A percentile compares a stretch with the other conserved stretches of the same genome.
Evolutionary conservation across 257 asterid species (phyloP).

Genomic region (Gentiana dahurica): DNA sequence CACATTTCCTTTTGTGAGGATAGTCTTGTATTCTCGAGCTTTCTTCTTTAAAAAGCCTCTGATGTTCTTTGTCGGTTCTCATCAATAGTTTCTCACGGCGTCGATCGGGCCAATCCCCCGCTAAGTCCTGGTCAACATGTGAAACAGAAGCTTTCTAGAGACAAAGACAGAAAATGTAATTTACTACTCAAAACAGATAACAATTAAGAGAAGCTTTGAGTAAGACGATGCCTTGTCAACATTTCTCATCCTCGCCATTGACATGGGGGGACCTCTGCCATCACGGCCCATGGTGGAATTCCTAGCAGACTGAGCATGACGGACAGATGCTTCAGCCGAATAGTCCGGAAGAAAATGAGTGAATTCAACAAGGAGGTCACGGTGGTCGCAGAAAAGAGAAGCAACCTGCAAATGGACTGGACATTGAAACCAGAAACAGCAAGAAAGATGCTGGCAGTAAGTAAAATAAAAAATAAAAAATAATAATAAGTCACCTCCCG

Average conservation of each 20-base stretch:
- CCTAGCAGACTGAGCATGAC: constrained; percentile 36
- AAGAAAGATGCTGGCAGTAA: constrained; percentile 10
- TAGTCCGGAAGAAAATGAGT: constrained; percentile 80
- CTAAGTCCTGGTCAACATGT: constrained; percentile 28
- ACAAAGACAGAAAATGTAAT: constrained; percentile 16
- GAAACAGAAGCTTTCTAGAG: constrained; percentile 49
- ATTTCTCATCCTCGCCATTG: constrained; percentile 27
- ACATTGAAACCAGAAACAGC: background rate
- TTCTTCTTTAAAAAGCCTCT: constrained; percentile 37
- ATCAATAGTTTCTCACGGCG: constrained; percentile 19
- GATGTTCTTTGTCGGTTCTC: constrained; percentile 30
- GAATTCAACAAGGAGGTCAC: constrained; percentile 91
- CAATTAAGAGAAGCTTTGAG: constrained; percentile 9
- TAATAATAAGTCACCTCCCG: constrained; percentile 46
- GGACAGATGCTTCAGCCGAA: constrained; percentile 45
- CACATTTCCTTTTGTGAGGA: constrained; percentile 38
- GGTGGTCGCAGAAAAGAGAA: constrained; percentile 64
- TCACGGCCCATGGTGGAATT: constrained; percentile 35
- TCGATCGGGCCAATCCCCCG: constrained; percentile 31
- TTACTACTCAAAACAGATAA: constrained; percentile 11
- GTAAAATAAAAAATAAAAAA: constrained; percentile 1
- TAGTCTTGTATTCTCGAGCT: constrained; percentile 35
- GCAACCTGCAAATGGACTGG: constrained; percentile 56
- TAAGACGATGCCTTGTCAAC: constrained; percentile 51
- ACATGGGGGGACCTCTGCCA: constrained; percentile 50